Conservation (phyloP, 495 filamentous ascomycete genomes). For the Hypoxylon trugodes region DNA sequence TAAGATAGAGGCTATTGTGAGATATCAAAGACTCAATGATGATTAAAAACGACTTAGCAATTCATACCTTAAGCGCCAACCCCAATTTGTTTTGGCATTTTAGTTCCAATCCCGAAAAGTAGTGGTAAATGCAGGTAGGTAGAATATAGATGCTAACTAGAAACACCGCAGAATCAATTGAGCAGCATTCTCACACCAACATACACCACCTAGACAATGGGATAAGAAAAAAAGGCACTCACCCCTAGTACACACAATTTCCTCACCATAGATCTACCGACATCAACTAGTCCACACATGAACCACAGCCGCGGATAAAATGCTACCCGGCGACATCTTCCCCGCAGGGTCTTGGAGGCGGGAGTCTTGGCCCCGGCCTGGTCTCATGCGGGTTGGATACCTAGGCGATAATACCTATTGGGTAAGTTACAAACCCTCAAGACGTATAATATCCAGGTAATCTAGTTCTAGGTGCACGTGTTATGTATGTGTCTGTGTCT, state of each 20-base stretch:
- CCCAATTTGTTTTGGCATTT: too few relatives aligned
- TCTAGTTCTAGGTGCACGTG: neutral
- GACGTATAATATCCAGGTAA: neutral
- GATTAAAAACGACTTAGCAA: too few relatives aligned
- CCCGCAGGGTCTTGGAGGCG: slow-evolving; percentile 21
- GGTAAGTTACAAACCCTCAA: neutral
- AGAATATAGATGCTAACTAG: too few relatives aligned
- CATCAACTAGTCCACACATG: neutral
- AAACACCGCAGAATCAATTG: too few relatives aligned
- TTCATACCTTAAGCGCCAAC: too few relatives aligned
- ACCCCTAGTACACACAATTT: neutral
- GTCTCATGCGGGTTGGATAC: neutral
- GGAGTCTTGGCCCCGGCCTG: neutral
- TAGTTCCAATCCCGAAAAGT: too few relatives aligned
- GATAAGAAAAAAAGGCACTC: too few relatives aligned
- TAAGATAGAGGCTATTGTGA: too few relatives aligned
- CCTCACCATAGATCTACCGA: slow-evolving; percentile 26
- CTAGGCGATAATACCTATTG: slow-evolving; percentile 2
- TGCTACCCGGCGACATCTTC: slow-evolving; percentile 13
- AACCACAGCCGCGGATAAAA: slow-evolving; percentile 28
- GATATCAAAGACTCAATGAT: too few relatives aligned
- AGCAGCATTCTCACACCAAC: too few relatives aligned
- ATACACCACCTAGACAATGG: too few relatives aligned
- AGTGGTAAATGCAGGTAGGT: too few relatives aligned
- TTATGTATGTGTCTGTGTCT: neutral